These are phyloP conservation scores for Komagataella populi DNA, from an alignment of 805 yeast species.

Conservation along the genomic window DNA sequence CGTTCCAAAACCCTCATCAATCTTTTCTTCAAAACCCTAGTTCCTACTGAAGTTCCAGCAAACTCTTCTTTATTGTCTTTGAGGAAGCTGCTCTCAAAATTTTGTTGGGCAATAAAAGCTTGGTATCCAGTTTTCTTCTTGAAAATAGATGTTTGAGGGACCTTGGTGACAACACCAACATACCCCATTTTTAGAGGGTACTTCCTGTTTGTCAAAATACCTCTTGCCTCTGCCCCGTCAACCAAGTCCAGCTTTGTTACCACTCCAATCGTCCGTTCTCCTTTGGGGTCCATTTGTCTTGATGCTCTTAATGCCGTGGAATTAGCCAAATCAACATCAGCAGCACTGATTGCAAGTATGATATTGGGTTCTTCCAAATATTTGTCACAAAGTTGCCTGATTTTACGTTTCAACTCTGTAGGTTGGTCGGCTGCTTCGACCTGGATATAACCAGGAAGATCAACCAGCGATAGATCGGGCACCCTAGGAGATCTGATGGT, in stretches of 20 bases:
- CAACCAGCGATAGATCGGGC: conserved; percentile 88
- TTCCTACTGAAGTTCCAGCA: conserved; percentile 58
- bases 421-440: conserved; percentile 97
- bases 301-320: conserved; percentile 91
- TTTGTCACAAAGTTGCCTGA: conserved; percentile 67
- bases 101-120: conserved; percentile 55
- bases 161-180: conserved; percentile 91
- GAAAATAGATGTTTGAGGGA: conserved; percentile 44
- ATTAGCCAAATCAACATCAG: conserved; percentile 95
- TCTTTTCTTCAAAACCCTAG: conserved; percentile 61
- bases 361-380: conserved; percentile 88
- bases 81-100: conserved; percentile 52
- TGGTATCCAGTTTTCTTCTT: conserved; percentile 42
- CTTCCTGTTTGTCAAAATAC: conserved; percentile 56
- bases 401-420: conserved; percentile 60
- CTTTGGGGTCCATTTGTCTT: conserved; percentile 79
- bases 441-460: conserved; percentile 95
- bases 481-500: conserved; percentile 82
- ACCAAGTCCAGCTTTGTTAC: conserved; percentile 89
- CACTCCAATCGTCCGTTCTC: conserved; percentile 94
- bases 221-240: conserved; percentile 57
- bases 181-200: conserved; percentile 95
- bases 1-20: conserved; percentile 78
- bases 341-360: conserved; percentile 90
- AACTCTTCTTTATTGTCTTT: conserved; percentile 47